A percentile compares a stretch with the other conserved stretches of the same genome.
Conservation (phyloP, 345 rosid species). For the Kandelia obovata region DNA sequence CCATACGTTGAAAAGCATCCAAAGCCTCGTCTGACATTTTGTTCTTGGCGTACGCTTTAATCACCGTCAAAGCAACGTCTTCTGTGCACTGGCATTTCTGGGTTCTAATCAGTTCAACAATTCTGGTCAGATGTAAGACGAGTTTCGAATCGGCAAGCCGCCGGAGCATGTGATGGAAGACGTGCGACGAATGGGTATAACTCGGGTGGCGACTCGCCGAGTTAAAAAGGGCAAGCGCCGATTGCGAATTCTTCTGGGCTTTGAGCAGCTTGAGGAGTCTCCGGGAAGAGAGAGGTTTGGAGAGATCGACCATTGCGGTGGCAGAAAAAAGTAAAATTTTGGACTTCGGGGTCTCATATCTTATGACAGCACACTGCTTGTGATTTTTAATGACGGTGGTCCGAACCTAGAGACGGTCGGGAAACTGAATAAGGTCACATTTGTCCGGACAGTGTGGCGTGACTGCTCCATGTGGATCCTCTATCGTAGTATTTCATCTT, state of each 20-base stretch:
- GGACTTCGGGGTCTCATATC: background rate
- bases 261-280: conserved; percentile 63
- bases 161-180: conserved; percentile 79
- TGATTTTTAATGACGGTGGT: background rate
- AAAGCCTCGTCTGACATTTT: conserved; percentile 63
- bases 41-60: conserved; percentile 61
- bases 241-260: conserved; percentile 43
- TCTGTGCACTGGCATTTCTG: conserved; percentile 65
- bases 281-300: conserved; percentile 49
- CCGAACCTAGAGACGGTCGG: no score
- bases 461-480: no score
- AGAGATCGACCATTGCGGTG: conserved; percentile 52
- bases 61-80: conserved; percentile 62
- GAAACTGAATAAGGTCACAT: no score
- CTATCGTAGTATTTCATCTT: no score
- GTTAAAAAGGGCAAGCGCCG: conserved; percentile 62
- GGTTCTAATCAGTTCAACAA: conserved; percentile 54
- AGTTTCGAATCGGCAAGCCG: conserved; percentile 50
- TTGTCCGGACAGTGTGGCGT: no score
- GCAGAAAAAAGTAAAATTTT: conserved; percentile 2
- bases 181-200: conserved; percentile 50
- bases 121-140: conserved; percentile 42
- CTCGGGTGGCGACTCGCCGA: conserved; percentile 54
- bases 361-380: background rate
- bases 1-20: conserved; percentile 56